Conservation (phyloP, 768 basidiomycete species). For the Amanita brunnescens region DNA sequence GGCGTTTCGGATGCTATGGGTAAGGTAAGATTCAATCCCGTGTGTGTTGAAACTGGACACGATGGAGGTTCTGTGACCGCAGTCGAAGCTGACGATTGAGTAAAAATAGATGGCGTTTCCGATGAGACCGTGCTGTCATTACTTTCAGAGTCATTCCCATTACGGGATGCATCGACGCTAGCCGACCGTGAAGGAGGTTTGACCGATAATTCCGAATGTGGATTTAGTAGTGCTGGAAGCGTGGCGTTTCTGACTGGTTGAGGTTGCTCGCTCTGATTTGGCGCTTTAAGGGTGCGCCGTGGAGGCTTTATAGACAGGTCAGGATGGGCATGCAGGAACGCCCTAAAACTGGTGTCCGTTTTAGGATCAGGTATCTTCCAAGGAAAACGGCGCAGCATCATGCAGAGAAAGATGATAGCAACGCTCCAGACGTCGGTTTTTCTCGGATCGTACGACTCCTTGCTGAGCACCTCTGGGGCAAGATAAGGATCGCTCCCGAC, state of each 20-base stretch:
- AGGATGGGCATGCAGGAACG: constrained; percentile 90
- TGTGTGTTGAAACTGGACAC: constrained; percentile 25
- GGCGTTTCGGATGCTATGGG: constrained; percentile 19
- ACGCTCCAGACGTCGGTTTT: constrained; percentile 99
- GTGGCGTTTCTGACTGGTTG: neutral
- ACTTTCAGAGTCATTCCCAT: constrained; percentile 23
- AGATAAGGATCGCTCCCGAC: constrained; percentile 98
- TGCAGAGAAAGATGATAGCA: constrained; percentile 98
- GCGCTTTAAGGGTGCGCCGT: constrained; percentile 22
- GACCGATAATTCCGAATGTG: neutral
- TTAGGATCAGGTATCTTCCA: constrained; percentile 98
- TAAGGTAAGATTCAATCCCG: constrained; percentile 14
- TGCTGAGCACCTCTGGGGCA: constrained; percentile 86
- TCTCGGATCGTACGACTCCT: constrained; percentile 84
- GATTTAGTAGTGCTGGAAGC: neutral
- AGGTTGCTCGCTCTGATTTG: constrained; percentile 8
- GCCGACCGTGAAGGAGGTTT: constrained; percentile 14
- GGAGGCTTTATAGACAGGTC: constrained; percentile 55
- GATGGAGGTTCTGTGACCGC: constrained; percentile 42
- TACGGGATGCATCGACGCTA: constrained; percentile 22
- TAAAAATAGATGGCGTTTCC: constrained; percentile 37
- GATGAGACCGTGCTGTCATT: constrained; percentile 31
- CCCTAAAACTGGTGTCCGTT: constrained; percentile 83
- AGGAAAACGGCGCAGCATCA: constrained; percentile 94
- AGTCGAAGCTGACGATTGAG: constrained; percentile 33